Conservation (phyloP, 768 basidiomycete genomes). For the Leucogyrophana mollusca region DNA sequence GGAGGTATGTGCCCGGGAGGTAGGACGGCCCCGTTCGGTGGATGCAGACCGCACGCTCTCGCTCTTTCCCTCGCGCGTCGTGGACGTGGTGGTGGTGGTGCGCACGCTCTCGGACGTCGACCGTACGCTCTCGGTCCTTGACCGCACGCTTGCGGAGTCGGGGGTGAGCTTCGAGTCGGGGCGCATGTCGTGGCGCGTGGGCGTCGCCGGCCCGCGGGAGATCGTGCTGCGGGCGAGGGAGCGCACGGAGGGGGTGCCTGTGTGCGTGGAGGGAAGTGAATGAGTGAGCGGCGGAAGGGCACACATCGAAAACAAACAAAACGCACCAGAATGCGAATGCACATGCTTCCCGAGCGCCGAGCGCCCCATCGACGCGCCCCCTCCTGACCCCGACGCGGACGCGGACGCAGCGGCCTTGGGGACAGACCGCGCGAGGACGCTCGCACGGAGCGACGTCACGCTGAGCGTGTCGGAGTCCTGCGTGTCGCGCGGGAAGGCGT, state of each 20-base stretch:
- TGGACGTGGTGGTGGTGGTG: slow-evolving; percentile 14
- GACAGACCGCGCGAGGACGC: slow-evolving; percentile 34
- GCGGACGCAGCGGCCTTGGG: slow-evolving; percentile 17
- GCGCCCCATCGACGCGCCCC: slow-evolving; percentile 17
- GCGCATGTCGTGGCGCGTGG: slow-evolving; percentile 34
- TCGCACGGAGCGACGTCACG: slow-evolving; percentile 47
- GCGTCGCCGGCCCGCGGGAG: slow-evolving; percentile 28
- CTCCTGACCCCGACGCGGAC: too few species aligned
- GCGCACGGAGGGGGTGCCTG: slow-evolving; percentile 41
- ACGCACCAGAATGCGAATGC: too few species aligned
- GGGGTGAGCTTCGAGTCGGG: slow-evolving; percentile 79
- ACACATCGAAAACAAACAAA: too few species aligned
- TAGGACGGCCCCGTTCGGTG: too few species aligned
- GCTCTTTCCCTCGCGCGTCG: not conserved
- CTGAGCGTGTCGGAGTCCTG: slow-evolving; percentile 39
- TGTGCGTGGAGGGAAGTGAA: too few species aligned
- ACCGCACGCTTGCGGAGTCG: slow-evolving; percentile 27
- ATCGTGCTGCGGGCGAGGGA: slow-evolving; percentile 44
- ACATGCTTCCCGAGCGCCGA: too few species aligned
- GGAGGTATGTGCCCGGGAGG: too few species aligned
- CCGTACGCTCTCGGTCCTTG: slow-evolving; percentile 25
- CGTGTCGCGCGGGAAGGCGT: slow-evolving; percentile 19
- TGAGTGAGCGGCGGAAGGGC: too few species aligned
- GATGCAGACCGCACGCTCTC: too few species aligned
- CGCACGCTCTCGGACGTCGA: slow-evolving; percentile 13